Base-by-base conservation (phyloP, 2,329 filamentous ascomycete genomes). In the Fusarium sp. region DNA sequence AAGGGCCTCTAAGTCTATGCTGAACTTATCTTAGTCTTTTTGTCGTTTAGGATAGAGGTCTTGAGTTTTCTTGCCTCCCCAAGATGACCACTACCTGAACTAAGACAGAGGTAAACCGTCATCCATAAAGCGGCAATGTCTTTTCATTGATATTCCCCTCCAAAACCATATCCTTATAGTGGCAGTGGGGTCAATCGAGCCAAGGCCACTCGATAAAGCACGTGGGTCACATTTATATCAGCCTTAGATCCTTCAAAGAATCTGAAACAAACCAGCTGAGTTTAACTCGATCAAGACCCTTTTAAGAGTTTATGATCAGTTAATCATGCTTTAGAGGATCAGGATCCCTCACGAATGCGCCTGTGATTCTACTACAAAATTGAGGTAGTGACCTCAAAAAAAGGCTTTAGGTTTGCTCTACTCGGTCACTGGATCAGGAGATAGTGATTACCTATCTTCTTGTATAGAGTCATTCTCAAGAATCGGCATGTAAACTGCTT, bases 381-480 rank as follows among this genome's bases (percentile, higher is more conserved):
- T 27, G 13, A 39, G 44, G 12, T 4, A 20, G 10, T 25, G 7
- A 27, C 1, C 15, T 13, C 15, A 15, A 17, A 31, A 38, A 38
- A n/a, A 31, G 12, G 4, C 9, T 7, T 4, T 25, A 11, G 8
- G 35, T 8, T 20, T 52, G 5, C 27, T 52, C 5, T 29, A 17
- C 7, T 53, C 27, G 35, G 56, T 36, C n/a, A 35, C 11, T 27
- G 7, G 2, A 35, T 5, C 7, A 4, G 22, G 41, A n/a, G 11
- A 27, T n/a, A n/a, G 5, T 1, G 5, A 18, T 35, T 8, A 20
- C 1, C 5, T 20, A n/a, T 46, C n/a, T 33, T 10, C 2, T 7
- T 4, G 4, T 27, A 7, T 35, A 10, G 22, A 3, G 0, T 8
- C 7, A 1, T 2, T 42, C 0, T 17, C 18, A 20, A n/a, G 8